Conservation (phyloP, 306 rosid species). For the Arachis hypogaea region DNA sequence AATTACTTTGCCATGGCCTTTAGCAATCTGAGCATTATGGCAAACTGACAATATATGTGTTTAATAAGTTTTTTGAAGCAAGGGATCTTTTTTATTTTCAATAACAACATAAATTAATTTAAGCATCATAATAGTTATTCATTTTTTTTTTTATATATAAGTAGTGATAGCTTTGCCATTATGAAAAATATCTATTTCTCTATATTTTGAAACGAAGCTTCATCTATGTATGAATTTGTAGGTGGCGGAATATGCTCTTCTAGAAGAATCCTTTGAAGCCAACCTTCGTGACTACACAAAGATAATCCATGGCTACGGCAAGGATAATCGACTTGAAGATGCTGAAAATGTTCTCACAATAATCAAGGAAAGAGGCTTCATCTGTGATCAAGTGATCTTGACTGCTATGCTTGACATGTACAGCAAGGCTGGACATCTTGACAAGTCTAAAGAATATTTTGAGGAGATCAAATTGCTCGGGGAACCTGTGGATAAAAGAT, state of each 20-base stretch:
- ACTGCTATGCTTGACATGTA: constrained; percentile 82
- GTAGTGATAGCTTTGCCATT: too few species aligned
- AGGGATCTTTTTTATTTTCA: neutral
- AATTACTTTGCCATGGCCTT: neutral
- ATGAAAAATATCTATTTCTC: constrained; percentile 3
- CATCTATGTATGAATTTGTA: constrained; percentile 38
- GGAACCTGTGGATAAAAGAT: constrained; percentile 70
- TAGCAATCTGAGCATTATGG: constrained; percentile 7
- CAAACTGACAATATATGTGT: constrained; percentile 12
- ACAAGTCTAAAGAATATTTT: constrained; percentile 66
- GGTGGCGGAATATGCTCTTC: constrained; percentile 81
- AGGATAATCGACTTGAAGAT: constrained; percentile 58
- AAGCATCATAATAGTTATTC: constrained; percentile 13
- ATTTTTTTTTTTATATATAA: constrained; percentile 8
- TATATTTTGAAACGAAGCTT: constrained; percentile 18
- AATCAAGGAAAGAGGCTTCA: constrained; percentile 70
- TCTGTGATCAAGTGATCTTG: constrained; percentile 77
- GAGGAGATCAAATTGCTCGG: constrained; percentile 83
- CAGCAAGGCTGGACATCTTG: constrained; percentile 78
- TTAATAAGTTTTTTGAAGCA: constrained; percentile 27
- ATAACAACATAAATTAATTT: constrained; percentile 14
- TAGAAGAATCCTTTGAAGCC: constrained; percentile 76
- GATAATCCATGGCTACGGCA: constrained; percentile 73
- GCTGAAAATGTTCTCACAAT: constrained; percentile 62
- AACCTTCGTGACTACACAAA: constrained; percentile 79